Evolutionary conservation across 2,329 filamentous ascomycete genomes (phyloP), one percentile per base, ranked within the genome.

Genomic region (Talaromyces marneffei): DNA sequence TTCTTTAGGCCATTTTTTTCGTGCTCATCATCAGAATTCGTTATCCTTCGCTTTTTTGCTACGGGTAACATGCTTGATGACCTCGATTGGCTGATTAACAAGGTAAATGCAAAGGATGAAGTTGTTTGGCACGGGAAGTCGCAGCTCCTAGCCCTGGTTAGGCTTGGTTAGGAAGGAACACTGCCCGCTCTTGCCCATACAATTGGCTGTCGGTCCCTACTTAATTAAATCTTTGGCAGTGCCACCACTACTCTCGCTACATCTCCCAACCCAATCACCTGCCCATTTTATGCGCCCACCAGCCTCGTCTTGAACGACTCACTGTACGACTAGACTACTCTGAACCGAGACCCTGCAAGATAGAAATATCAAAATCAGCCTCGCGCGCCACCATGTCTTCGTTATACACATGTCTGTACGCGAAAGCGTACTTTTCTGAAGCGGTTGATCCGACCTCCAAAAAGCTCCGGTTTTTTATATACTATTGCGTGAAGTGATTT

Each of bases 201-300:
- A 48, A 60, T 60, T 60, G 58, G 58, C 27, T 29, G 18, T 27
- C 37, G 25, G 14, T 20, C 18, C 6, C 57, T 59, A 23, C 35
- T n/a, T n/a, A n/a, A n/a, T n/a, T n/a, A n/a, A n/a, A 53, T 25
- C 8, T 10, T 37, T 42, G 9, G 57, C 25, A 52, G 42, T 14
- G 42, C 44, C 46, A 9, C 58, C 48, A 53, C 31, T 23, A 31
- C 35, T 37, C 27, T 39, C 14, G 12, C 18, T 33, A 2, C 18
- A 9, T 46, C 29, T 37, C n/a, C 42, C 16, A 29, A 31, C 3
- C 52, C 52, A 61, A 61, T 50, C 33, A 27, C 5, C 18, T n/a
- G 14, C 23, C 3, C 2, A 3, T 2, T 10, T 44, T 55, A 48
- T 39, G 39, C 50, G 58, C 58, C 50, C 12, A 40, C n/a, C 33